Conservation (phyloP, 2,329 filamentous ascomycete species). For the Camillea tinctor region DNA sequence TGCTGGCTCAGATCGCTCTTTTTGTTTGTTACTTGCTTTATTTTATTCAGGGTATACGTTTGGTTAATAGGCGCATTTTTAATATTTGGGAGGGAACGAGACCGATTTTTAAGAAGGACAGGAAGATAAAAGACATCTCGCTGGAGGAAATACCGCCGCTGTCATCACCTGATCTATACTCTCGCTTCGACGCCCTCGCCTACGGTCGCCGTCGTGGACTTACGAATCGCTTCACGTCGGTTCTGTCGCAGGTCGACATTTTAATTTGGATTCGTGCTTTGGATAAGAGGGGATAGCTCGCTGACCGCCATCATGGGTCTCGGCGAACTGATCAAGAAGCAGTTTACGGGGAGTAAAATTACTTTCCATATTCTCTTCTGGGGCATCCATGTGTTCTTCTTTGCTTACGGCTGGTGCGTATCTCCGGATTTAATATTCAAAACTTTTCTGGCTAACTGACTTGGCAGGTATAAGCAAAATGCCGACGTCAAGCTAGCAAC, state of each 20-base stretch:
- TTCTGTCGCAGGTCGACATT: slow-evolving; percentile 58
- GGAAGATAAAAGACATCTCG: slow-evolving; percentile 7
- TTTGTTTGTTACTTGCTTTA: slow-evolving; percentile 39
- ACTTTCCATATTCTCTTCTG: slow-evolving; percentile 81
- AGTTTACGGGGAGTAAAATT: slow-evolving; percentile 70
- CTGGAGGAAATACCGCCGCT: slow-evolving; percentile 7
- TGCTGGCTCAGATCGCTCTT: slow-evolving; percentile 62
- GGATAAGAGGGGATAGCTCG: slow-evolving; percentile 31
- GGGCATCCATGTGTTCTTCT: slow-evolving; percentile 74
- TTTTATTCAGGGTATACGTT: slow-evolving; percentile 26
- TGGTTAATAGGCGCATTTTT: slow-evolving; percentile 25
- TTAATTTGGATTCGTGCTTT: slow-evolving; percentile 33
- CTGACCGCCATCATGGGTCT: slow-evolving; percentile 41
- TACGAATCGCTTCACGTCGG: slow-evolving; percentile 27
- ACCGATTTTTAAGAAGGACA: slow-evolving; percentile 10
- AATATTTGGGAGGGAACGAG: slow-evolving; percentile 26
- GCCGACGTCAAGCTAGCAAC: slow-evolving; percentile 65
- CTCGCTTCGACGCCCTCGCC: slow-evolving; percentile 17
- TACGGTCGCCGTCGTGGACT: slow-evolving; percentile 13
- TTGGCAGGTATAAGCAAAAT: slow-evolving; percentile 73
- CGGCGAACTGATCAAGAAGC: slow-evolving; percentile 51
- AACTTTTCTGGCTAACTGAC: background rate
- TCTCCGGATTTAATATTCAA: background rate
- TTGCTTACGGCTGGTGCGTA: slow-evolving; percentile 79
- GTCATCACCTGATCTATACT: slow-evolving; percentile 14